A percentile compares a stretch with the other conserved stretches of the same genome.
Conservation (phyloP, 371 early-diverging fungal genomes). For the Smittium culicis region DNA sequence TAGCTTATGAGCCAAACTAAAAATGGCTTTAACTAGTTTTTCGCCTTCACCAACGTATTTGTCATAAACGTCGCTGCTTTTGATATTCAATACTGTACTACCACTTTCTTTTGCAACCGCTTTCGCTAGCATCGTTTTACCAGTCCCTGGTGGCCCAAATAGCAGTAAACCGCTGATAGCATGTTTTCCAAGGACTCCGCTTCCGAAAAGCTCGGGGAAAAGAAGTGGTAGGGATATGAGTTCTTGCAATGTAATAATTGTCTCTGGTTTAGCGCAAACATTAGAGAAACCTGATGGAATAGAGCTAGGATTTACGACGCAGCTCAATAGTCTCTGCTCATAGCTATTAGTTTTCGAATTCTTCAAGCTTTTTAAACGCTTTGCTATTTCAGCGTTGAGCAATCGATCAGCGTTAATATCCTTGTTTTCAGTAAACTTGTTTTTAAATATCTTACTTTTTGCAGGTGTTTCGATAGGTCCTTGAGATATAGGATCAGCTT, state of each 20-base stretch:
- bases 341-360: conserved; percentile 29
- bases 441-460: background rate
- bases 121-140: conserved; percentile 93
- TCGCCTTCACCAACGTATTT: conserved; percentile 98
- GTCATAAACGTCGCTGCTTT: conserved; percentile 87
- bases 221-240: conserved; percentile 70
- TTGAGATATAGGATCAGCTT: background rate
- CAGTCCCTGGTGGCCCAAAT: conserved; percentile 97
- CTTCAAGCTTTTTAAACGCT: conserved; percentile 20
- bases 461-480: background rate
- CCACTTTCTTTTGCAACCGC: conserved; percentile 93
- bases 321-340: conserved; percentile 40
- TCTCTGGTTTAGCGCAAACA: conserved; percentile 42
- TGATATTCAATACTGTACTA: conserved; percentile 81
- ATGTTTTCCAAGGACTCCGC: conserved; percentile 60
- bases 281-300: conserved; percentile 48
- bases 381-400: conserved; percentile 11
- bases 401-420: background rate
- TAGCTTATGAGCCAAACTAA: conserved; percentile 88
- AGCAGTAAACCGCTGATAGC: conserved; percentile 72
- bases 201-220: conserved; percentile 60
- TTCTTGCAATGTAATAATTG: conserved; percentile 70
- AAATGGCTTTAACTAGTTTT: conserved; percentile 88
- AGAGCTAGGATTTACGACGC: conserved; percentile 49
- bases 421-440: background rate